phyloP scores from a whole-genome alignment of 106 monocot genomes.

The Alisma plantagoaquatica region DNA sequence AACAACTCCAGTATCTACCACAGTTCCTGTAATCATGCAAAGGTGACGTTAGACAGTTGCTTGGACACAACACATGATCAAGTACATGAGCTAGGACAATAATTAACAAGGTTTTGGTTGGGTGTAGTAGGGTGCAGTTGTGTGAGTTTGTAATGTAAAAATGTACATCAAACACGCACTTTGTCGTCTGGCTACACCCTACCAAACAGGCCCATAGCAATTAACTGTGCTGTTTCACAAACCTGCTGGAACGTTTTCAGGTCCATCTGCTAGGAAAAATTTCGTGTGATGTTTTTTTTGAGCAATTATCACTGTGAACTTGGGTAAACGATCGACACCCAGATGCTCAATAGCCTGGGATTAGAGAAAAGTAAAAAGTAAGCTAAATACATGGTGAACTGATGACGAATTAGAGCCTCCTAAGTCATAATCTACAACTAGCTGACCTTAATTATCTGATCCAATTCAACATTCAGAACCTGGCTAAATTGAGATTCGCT shows the following conservation, averaged over 20 bases:
- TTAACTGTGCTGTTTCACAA: too few species aligned
- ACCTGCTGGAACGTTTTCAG: constrained; percentile 81
- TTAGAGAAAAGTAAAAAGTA: background rate
- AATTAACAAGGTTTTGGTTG: too few species aligned
- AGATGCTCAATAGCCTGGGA: constrained; percentile 50
- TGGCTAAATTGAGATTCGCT: constrained; percentile 66
- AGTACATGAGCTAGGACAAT: too few species aligned
- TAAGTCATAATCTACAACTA: background rate
- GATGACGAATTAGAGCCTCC: background rate
- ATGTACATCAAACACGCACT: too few species aligned
- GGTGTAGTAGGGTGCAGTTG: too few species aligned
- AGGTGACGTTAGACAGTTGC: background rate
- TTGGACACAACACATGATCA: too few species aligned
- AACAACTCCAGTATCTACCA: constrained; percentile 55
- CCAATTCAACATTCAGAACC: constrained; percentile 59
- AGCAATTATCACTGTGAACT: constrained; percentile 53
- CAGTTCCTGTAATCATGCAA: constrained; percentile 34
- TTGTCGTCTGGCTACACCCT: too few species aligned
- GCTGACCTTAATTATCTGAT: constrained; percentile 54
- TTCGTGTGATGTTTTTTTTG: constrained; percentile 54
- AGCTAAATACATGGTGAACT: background rate
- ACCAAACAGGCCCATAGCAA: too few species aligned
- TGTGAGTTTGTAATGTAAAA: too few species aligned
- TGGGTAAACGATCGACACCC: constrained; percentile 43
- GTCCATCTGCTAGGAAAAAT: constrained; percentile 35